Evolutionary conservation across 129 eudicot species (phyloP), one percentile per base, ranked within the genome.

Genomic region (Lactuca saligna): DNA sequence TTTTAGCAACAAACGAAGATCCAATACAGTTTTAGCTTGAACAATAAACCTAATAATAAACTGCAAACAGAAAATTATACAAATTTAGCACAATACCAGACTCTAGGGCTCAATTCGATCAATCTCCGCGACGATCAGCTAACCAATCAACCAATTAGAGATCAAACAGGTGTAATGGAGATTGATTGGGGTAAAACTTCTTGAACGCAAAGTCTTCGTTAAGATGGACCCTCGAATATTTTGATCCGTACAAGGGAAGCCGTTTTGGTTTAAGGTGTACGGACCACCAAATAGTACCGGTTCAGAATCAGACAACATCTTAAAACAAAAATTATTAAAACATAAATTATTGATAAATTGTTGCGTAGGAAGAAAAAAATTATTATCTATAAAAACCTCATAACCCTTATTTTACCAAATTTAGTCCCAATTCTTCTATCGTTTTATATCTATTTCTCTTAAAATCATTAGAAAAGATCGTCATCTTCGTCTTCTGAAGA

Each of bases 61-160:
- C 3, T 67, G 20, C 14, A 67, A 67, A 17, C 3, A 42, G 29
- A 20, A 17, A 39, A 54, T 4, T 39, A 68, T 31, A 12, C 4
- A 53, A 68, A 44, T 51, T 61, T 8, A 29, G 49, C 6, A 16
- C 17, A 31, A 68, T 76, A 61, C 80, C 80, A 7, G 53, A 68
- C 39, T 25, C 49, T 76, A 76, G 75, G 80, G 80, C 29, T 75
- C 74, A 60, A 60, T 57, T 66, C 20, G 17, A 53, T 16, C 35
- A 35, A 9, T 54, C 17, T 64, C 25, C 46, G 48, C 17, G 55
- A 53, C 46, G 63, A 72, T 62, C 55, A 72, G 57, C 57, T 54
- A 41, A 63, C 15, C 20, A 56, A 54, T 54, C 14, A 56, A 65
- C 57, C 12, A 35, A 25, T 25, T 25, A 25, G 67, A 71, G 59